Conservation (phyloP, 768 basidiomycete genomes). For the Leccinum disarticulatum region DNA sequence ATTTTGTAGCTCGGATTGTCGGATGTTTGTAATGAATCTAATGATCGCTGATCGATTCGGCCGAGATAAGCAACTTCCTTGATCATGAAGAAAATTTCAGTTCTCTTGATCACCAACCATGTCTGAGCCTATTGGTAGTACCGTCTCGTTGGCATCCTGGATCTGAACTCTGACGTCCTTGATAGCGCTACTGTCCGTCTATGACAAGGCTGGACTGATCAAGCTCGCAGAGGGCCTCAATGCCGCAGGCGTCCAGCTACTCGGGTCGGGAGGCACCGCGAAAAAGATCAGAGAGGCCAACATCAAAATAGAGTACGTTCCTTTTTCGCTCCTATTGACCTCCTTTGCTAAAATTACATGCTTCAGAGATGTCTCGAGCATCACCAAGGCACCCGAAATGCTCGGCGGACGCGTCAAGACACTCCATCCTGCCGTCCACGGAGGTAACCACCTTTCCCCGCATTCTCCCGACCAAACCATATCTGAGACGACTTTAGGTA, state of each 20-base stretch:
- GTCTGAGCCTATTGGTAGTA: constrained; percentile 30
- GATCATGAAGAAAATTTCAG: constrained; percentile 3
- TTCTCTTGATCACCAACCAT: constrained; percentile 16
- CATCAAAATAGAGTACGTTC: constrained; percentile 83
- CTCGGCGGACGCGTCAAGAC: constrained; percentile 98
- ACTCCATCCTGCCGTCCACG: constrained; percentile 95
- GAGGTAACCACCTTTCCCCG: constrained; percentile 53
- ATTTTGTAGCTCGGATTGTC: background rate
- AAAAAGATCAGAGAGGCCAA: constrained; percentile 96
- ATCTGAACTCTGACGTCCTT: constrained; percentile 5
- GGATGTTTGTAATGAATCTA: constrained; percentile 8
- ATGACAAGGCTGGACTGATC: constrained; percentile 90
- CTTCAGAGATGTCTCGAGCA: constrained; percentile 89
- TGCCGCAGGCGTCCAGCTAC: constrained; percentile 76
- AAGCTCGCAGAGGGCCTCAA: constrained; percentile 86
- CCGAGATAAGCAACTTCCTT: constrained; percentile 16
- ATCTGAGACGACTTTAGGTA: constrained; percentile 54
- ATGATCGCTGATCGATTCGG: constrained; percentile 9
- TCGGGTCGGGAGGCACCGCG: constrained; percentile 97
- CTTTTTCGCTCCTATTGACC: constrained; percentile 2
- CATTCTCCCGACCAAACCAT: background rate
- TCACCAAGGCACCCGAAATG: constrained; percentile 99
- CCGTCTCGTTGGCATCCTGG: constrained; percentile 1
- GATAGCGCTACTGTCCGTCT: constrained; percentile 89
- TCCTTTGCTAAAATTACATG: constrained; percentile 8